phyloP scores from a whole-genome alignment of 345 rosid genomes.

The Camelina neglecta region DNA sequence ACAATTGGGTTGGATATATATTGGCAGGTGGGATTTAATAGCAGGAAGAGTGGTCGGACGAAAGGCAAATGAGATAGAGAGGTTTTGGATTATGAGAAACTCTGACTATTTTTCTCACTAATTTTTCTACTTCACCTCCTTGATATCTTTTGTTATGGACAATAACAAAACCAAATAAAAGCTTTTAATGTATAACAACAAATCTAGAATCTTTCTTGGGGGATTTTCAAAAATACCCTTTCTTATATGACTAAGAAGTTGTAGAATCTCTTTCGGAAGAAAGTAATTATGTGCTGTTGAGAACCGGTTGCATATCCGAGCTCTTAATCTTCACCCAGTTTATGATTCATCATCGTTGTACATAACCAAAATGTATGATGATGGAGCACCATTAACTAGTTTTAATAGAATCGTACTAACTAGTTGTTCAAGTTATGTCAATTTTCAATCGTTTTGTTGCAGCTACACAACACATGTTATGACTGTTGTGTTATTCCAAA shows the following conservation, averaged over 20 bases:
- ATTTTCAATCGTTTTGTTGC: not conserved
- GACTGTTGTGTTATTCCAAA: not conserved
- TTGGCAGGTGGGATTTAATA: conserved; percentile 56
- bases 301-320: not conserved
- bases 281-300: not conserved
- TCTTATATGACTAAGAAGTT: not conserved
- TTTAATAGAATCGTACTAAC: too few relatives aligned
- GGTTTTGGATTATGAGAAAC: conserved; percentile 51
- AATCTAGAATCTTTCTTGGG: not conserved
- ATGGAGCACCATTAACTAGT: too few relatives aligned
- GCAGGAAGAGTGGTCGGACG: conserved; percentile 69
- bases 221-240: too few relatives aligned
- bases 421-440: not conserved
- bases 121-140: not conserved
- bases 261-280: not conserved
- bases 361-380: not conserved
- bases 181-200: not conserved
- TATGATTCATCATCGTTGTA: not conserved
- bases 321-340: not conserved
- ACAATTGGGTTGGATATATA: not conserved
- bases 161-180: not conserved
- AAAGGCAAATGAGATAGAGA: conserved; percentile 61
- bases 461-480: not conserved
- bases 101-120: not conserved
- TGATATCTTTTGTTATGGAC: not conserved